Base-by-base conservation (phyloP, 176 grass and related monocot genomes). In the Carex myosuroides region DNA sequence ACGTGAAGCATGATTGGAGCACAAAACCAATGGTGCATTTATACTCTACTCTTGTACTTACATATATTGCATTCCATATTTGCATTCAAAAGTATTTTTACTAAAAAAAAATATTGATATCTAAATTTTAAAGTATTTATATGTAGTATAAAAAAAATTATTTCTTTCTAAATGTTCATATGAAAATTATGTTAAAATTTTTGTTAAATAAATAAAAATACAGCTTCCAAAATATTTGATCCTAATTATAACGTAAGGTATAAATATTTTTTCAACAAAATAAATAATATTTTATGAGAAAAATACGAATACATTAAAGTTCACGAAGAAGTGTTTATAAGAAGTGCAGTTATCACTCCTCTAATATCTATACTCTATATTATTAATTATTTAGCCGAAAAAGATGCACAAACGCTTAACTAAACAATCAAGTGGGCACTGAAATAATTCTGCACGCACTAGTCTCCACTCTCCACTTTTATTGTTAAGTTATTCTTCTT, bases 171-270 rank as follows among this genome's bases (percentile, higher is more conserved):
- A 29, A 29, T 29, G 29, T 29, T 29, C 29, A 29, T 29, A 29
- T 2, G 29, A 29, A 29, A 29, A 29, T 29, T 29, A 60, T n/a
- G 57, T 60, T 60, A 20, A 60, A 60, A 18, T n/a, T 5, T 20
- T 8, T 20, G 57, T n/a, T 8, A n/a, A 60, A 60, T n/a, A 60
- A 60, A n/a, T n/a, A n/a, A n/a, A 60, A 8, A 20, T 60, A 60
- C 17, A 60, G 57, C 17, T 60, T 20, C 7, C 81, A 21, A 70
- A 91, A 70, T 53, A 18, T 16, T 73, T 14, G 71, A 22, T 83
- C 48, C 70, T 54, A 55, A 26, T 26, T 26, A 4, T 82, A 70
- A 86, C 1, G 62, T 21, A 21, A 87, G 33, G 69, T 14, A 82
- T 32, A 80, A 26, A 26, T 39, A 39, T 39, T 42, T 42, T 42